phyloP scores from a whole-genome alignment of 257 asterid genomes.

The Solanum appendiculatum region DNA sequence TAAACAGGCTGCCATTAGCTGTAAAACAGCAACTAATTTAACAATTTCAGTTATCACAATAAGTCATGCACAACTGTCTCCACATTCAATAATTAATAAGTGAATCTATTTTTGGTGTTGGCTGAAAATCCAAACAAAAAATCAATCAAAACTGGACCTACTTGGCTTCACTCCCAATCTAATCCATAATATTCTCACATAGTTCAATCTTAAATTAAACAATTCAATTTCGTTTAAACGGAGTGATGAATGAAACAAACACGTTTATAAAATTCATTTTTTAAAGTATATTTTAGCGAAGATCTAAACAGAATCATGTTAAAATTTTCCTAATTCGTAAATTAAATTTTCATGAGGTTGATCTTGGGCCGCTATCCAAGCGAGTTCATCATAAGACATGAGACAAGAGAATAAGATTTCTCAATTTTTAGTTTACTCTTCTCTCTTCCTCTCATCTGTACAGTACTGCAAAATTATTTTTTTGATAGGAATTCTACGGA shows the following conservation, averaged over 20 bases:
- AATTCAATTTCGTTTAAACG: not conserved
- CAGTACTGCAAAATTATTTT: slow-evolving; percentile 40
- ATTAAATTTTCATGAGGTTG: not conserved
- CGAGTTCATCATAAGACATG: not conserved
- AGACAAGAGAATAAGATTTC: not conserved
- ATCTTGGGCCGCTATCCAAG: not conserved
- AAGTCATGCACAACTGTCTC: not conserved
- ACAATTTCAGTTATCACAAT: not conserved
- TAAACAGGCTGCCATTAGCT: not conserved
- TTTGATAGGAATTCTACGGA: slow-evolving; percentile 7
- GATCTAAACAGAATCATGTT: not conserved
- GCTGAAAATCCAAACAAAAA: not conserved
- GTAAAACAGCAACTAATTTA: not conserved
- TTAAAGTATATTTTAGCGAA: not conserved
- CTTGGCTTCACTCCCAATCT: not conserved
- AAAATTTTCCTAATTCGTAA: not conserved
- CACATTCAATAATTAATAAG: not conserved
- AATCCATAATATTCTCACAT: not conserved
- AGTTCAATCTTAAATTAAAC: not conserved
- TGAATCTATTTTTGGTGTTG: not conserved
- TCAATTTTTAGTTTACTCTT: not conserved
- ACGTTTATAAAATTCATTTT: not conserved
- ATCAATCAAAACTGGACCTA: not conserved
- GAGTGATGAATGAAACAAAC: not conserved
- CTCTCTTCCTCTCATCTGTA: slow-evolving; percentile 23